These are phyloP conservation scores for Xylaria telfairii DNA, from an alignment of 495 filamentous ascomycete genomes.

Conservation along the genomic window DNA sequence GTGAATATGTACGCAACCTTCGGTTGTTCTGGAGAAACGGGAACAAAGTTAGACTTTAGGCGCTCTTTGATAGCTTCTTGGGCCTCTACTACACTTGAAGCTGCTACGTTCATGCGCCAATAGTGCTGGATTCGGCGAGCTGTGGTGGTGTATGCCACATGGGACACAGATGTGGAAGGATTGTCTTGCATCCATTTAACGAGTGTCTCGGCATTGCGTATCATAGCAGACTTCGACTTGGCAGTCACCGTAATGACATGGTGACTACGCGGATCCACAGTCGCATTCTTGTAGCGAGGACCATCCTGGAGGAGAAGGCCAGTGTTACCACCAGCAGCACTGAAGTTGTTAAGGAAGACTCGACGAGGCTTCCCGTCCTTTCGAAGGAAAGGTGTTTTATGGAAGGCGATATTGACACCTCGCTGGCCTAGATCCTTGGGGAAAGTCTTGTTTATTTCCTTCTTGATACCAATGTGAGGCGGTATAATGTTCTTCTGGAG, in stretches of 20 bases:
- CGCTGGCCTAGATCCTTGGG: slow-evolving; percentile 75
- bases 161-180: slow-evolving; percentile 56
- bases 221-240: slow-evolving; percentile 63
- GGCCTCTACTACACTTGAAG: slow-evolving; percentile 54
- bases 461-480: slow-evolving; percentile 88
- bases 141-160: slow-evolving; percentile 81
- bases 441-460: slow-evolving; percentile 78
- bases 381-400: slow-evolving; percentile 66
- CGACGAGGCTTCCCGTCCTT: slow-evolving; percentile 64
- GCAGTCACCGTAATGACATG: slow-evolving; percentile 65
- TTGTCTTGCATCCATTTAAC: slow-evolving; percentile 60
- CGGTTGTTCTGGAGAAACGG: slow-evolving; percentile 54
- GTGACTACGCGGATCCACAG: slow-evolving; percentile 54
- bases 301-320: slow-evolving; percentile 67
- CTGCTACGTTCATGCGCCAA: slow-evolving; percentile 69
- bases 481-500: slow-evolving; percentile 82
- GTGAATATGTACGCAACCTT: slow-evolving; percentile 74
- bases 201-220: slow-evolving; percentile 57
- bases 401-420: slow-evolving; percentile 70
- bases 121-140: slow-evolving; percentile 84
- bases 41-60: slow-evolving; percentile 54
- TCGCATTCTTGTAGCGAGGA: slow-evolving; percentile 37
- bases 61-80: slow-evolving; percentile 48
- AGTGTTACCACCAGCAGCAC: slow-evolving; percentile 72
- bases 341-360: slow-evolving; percentile 75